These are phyloP conservation scores for Alternaria viburni DNA, from an alignment of 2,329 filamentous ascomycete genomes.

Conservation along the genomic window DNA sequence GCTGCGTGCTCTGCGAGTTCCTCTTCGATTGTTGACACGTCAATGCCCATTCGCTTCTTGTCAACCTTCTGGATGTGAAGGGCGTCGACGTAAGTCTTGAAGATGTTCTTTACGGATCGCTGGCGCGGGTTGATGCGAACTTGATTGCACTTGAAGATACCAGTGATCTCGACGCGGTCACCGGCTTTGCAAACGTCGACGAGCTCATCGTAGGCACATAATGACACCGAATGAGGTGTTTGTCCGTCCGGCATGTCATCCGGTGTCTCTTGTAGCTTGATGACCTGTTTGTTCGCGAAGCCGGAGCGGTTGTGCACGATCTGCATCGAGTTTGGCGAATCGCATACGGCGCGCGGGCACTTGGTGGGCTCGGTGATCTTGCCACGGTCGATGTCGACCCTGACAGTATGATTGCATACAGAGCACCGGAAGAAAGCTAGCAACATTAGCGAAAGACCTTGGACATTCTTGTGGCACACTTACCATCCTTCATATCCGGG, in stretches of 20 bases:
- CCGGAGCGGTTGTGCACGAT: constrained; percentile 94
- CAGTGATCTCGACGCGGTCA: constrained; percentile 93
- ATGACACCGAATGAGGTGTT: constrained; percentile 94
- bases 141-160: constrained; percentile 93
- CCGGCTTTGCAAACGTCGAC: constrained; percentile 98
- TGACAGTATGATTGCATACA: constrained; percentile 88
- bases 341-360: constrained; percentile 83
- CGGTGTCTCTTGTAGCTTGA: constrained; percentile 97
- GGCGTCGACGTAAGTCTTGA: constrained; percentile 97
- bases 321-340: constrained; percentile 93
- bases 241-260: constrained; percentile 94
- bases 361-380: constrained; percentile 93
- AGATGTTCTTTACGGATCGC: constrained; percentile 89
- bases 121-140: constrained; percentile 94
- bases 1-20: constrained; percentile 75
- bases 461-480: constrained; percentile 1
- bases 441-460: constrained; percentile 14
- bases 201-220: constrained; percentile 95
- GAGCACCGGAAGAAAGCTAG: constrained; percentile 93
- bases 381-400: constrained; percentile 90
- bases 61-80: constrained; percentile 96
- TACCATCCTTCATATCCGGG: constrained; percentile 93
- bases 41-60: constrained; percentile 90
- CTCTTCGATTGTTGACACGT: constrained; percentile 84
- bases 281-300: constrained; percentile 97